phyloP scores from a whole-genome alignment of 768 basidiomycete species.

The Phylloporus arenicola region DNA sequence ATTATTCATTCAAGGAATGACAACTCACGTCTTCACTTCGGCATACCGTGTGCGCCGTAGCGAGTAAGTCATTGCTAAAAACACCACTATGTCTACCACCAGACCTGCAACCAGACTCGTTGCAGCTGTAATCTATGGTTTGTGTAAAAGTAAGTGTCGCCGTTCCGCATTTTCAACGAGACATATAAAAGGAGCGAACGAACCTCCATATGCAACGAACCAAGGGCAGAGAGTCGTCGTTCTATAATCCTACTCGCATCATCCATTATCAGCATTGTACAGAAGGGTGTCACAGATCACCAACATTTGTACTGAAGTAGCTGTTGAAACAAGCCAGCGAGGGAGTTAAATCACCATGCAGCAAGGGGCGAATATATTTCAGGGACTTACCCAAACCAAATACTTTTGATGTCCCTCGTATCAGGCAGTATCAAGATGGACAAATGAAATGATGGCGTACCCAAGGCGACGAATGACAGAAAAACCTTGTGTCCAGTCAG shows the following conservation, averaged over 20 bases:
- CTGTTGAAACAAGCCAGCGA: constrained; percentile 3
- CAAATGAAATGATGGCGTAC: constrained; percentile 9
- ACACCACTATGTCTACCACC: constrained; percentile 10
- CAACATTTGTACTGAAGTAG: constrained; percentile 23
- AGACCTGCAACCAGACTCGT: constrained; percentile 8
- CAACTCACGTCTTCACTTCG: constrained; percentile 13
- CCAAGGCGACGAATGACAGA: constrained; percentile 17
- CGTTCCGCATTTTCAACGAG: background rate
- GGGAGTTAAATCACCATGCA: background rate
- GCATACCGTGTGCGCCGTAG: constrained; percentile 17
- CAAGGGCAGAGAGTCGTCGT: constrained; percentile 19
- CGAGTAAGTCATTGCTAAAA: constrained; percentile 15
- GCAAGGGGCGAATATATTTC: background rate
- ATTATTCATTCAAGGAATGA: background rate
- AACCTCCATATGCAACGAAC: constrained; percentile 17
- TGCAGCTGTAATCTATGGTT: constrained; percentile 13
- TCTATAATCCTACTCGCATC: constrained; percentile 14
- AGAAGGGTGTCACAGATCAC: constrained; percentile 1
- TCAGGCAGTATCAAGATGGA: constrained; percentile 10
- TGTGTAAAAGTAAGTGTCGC: background rate
- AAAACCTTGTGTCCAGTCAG: constrained; percentile 12
- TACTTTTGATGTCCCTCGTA: constrained; percentile 8
- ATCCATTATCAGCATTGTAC: constrained; percentile 5
- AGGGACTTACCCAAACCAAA: constrained; percentile 27
- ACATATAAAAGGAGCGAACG: background rate